Evolutionary conservation across 192 early-diverging fungal genomes (phyloP).

Genomic region (Umbelopsis sp.): DNA sequence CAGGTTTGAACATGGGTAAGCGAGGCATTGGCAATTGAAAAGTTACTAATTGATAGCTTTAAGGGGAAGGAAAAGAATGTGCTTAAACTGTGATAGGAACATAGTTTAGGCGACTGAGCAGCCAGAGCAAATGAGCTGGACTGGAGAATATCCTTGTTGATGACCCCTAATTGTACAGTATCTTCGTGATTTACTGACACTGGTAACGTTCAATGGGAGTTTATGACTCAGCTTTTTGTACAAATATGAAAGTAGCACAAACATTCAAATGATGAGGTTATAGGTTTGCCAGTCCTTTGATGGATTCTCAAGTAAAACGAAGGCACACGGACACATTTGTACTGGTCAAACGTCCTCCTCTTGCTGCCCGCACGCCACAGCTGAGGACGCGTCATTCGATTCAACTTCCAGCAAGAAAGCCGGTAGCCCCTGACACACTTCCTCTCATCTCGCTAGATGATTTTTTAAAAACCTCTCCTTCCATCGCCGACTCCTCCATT

Average conservation of each 20-base stretch:
- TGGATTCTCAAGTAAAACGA: conserved; percentile 11
- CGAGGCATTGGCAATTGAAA: no score
- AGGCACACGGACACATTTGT: conserved; percentile 7
- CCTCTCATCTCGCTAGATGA: conserved; percentile 17
- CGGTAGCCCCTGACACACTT: conserved; percentile 14
- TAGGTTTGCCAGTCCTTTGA: conserved; percentile 1
- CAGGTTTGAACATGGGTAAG: no score
- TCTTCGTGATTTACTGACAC: no score
- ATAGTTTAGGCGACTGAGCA: no score
- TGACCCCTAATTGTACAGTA: no score
- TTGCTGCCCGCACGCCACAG: not conserved
- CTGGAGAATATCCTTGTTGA: no score
- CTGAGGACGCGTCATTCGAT: conserved; percentile 14
- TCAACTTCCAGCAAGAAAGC: conserved; percentile 14
- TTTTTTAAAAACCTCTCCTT: conserved; percentile 5
- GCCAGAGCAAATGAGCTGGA: no score
- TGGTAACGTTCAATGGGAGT: not conserved
- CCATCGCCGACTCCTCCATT: conserved; percentile 4
- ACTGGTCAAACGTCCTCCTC: not conserved
- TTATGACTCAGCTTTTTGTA: not conserved
- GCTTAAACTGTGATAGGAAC: no score
- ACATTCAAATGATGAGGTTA: not conserved
- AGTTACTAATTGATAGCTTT: no score
- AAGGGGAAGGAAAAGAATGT: no score
- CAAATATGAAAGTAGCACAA: not conserved